Evolutionary conservation across 257 asterid species (phyloP).

Genomic region (Penstemon davidsonii): DNA sequence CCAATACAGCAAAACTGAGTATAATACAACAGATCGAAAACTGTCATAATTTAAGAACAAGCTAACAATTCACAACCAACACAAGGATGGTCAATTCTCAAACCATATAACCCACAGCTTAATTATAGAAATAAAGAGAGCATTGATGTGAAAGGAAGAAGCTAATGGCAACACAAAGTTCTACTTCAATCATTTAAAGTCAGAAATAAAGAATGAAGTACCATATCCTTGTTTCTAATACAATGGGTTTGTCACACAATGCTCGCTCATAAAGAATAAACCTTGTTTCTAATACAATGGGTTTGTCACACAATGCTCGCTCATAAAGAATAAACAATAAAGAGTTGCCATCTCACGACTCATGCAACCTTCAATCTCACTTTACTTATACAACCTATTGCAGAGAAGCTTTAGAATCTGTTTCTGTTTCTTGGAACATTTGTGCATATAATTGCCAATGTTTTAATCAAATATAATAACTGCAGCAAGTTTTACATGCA

Average conservation of each 20-base stretch:
- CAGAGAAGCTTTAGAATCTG: not conserved
- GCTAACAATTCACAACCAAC: conserved; percentile 12
- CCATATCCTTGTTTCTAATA: not conserved
- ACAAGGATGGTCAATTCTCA: not conserved
- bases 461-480: not conserved
- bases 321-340: not conserved
- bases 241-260: not conserved
- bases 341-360: not conserved
- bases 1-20: not conserved
- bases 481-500: not conserved
- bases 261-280: conserved; percentile 1
- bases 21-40: conserved; percentile 13
- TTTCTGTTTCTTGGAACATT: not conserved
- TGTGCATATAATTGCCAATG: conserved; percentile 1
- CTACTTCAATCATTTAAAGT: not conserved
- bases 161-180: not conserved
- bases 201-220: not conserved
- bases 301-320: not conserved
- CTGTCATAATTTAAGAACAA: conserved; percentile 15
- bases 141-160: conserved; percentile 3
- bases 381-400: not conserved
- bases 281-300: not conserved
- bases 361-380: not conserved
- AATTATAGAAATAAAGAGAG: conserved; percentile 9
- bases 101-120: not conserved